Base-by-base conservation (phyloP, 306 rosid species). In the Prunus armeniaca region DNA sequence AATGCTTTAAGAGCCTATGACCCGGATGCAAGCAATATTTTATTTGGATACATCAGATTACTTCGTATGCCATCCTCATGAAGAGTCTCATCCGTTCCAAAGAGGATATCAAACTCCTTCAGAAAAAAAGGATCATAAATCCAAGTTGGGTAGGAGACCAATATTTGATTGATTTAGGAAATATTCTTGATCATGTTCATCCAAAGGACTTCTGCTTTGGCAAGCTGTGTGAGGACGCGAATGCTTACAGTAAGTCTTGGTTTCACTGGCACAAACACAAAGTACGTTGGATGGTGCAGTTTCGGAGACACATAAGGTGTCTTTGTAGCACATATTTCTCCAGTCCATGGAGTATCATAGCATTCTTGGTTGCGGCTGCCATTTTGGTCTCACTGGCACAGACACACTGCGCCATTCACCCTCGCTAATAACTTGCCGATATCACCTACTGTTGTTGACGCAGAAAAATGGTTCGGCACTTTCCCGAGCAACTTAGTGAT, bases 151-250 rank as follows among this genome's bases (percentile, higher is more conserved):
- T 74, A 30, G 66, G 34, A 13, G 38, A 76, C 56, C 25, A 79
- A 55, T 75, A 74, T 51, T 56, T 73, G 5, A 4, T 18, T 32
- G 12, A 69, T 3, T 83, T 83, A 13, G 7, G 25, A 2, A 75
- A 61, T 64, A 70, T 79, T 63, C 57, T 80, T n/a, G 60, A 76
- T 24, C 22, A 52, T 14, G 78, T 75, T 57, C 75, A 72, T 41
- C 74, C 69, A 43, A 80, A 71, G 82, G 79, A 84, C 57, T 62
- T 50, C 5, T 84, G 27, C 8, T 61, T 61, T 10, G 56, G 28
- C 1, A 25, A 67, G 0, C 2, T 72, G n/a, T 80, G 77, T 49
- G 49, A 0, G 0, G 15, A 15, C 0, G 45, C 73, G 66, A 80
- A 80, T n/a, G 20, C 30, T 28, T 28, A 28, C 30, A 0, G 30